A percentile compares a stretch with the other conserved stretches of the same genome.
Conservation (phyloP, 257 asterid species). For the Lycium barbarum region DNA sequence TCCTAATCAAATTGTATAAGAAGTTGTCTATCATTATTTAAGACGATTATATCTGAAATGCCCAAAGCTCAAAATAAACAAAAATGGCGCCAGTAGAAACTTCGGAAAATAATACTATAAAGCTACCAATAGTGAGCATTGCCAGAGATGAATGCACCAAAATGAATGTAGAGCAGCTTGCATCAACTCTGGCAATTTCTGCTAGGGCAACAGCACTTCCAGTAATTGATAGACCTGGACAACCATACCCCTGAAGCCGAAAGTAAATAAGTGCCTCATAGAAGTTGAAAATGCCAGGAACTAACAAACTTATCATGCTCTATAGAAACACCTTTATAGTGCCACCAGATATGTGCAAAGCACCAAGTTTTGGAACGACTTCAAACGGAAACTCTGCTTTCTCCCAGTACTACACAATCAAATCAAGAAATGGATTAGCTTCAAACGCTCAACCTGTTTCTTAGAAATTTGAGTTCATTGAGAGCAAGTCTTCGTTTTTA, state of each 20-base stretch:
- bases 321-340: constrained; percentile 67
- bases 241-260: constrained; percentile 81
- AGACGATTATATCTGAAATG: background rate
- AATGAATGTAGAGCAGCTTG: constrained; percentile 90
- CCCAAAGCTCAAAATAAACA: background rate
- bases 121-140: constrained; percentile 89
- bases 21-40: background rate
- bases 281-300: background rate
- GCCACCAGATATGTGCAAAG: constrained; percentile 81
- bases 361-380: constrained; percentile 87
- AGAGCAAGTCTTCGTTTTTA: background rate
- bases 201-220: constrained; percentile 84
- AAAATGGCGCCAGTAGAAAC: background rate
- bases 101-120: background rate
- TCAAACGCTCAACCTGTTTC: background rate
- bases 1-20: constrained; percentile 45
- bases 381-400: constrained; percentile 97
- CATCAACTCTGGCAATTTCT: constrained; percentile 96
- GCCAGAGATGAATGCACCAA: constrained; percentile 95
- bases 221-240: constrained; percentile 83
- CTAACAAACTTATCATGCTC: background rate
- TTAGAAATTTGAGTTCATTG: background rate
- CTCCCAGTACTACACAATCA: constrained; percentile 85
- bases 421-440: constrained; percentile 18
- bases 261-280: background rate